These are phyloP conservation scores for Albophoma yamanashiensis DNA, from an alignment of 2,329 filamentous ascomycete species.

Conservation along the genomic window DNA sequence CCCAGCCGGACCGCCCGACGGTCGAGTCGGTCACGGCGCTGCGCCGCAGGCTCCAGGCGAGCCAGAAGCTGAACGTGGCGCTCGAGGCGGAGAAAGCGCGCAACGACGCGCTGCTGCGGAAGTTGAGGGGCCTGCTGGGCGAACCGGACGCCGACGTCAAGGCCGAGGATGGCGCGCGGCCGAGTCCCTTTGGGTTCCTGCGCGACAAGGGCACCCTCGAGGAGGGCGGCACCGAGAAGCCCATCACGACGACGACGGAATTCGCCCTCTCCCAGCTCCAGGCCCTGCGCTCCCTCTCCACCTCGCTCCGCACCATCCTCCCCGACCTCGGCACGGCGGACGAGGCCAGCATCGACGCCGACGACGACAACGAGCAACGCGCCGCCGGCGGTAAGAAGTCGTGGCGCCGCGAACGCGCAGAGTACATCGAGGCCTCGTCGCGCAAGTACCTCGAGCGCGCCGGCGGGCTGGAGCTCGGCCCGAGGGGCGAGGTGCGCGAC, in stretches of 20 bases:
- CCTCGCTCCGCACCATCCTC: constrained; percentile 50
- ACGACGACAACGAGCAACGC: constrained; percentile 15
- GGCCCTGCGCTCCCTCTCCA: constrained; percentile 57
- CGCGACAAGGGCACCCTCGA: constrained; percentile 39
- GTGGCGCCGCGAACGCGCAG: constrained; percentile 59
- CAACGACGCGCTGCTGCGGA: constrained; percentile 60
- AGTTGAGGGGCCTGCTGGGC: constrained; percentile 41
- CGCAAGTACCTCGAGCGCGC: constrained; percentile 63
- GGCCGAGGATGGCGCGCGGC: constrained; percentile 1
- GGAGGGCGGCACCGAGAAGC: constrained; percentile 38
- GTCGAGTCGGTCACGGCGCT: constrained; percentile 61
- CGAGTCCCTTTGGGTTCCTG: constrained; percentile 42
- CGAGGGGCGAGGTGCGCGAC: constrained; percentile 50
- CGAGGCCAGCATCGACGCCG: constrained; percentile 18
- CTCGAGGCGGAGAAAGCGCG: constrained; percentile 59
- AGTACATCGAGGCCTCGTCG: constrained; percentile 77
- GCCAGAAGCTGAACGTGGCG: constrained; percentile 60
- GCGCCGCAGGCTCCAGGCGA: constrained; percentile 65
- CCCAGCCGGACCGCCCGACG: constrained; percentile 32
- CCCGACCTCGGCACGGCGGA: constrained; percentile 40
- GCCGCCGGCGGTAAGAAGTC: constrained; percentile 27
- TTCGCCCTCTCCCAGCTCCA: constrained; percentile 81
- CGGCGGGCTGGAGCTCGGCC: constrained; percentile 54
- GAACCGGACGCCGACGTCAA: constrained; percentile 12
- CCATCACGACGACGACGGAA: constrained; percentile 59